Evolutionary conservation across 352 stramenopile species (phyloP), one percentile per base, ranked within the genome.

Genomic region (Plasmopara viticola): DNA sequence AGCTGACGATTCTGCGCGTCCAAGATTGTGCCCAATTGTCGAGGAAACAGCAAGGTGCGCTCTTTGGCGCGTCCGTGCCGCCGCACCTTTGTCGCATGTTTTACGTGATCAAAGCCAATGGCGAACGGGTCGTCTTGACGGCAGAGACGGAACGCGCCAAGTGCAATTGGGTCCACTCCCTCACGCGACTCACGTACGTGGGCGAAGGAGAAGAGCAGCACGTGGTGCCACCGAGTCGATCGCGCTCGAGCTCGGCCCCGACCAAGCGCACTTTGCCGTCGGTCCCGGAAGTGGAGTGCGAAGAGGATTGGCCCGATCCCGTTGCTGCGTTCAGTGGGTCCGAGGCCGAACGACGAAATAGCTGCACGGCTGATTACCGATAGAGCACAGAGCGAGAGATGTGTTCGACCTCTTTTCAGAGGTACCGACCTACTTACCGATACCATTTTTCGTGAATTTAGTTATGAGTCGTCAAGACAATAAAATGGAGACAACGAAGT

Each of bases 61-160:
- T 80, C 15, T 87, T 87, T 43, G 78, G 78, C 12, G 65, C 74
- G 0, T 62, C 68, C 43, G 29, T 87, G 14, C 78, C 78, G 4
- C 29, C 62, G 0, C 60, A 80, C 8, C 61, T 90, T 37, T 47
- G 55, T 35, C 62, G 74, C 44, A 72, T 90, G 69, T 84, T 90
- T 42, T 76, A 84, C 53, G 72, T 87, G 18, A 87, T 78, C 41
- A 82, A 77, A 35, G 61, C 67, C n/a, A 79, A 78, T 40, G 78
- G 76, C 12, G 74, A 86, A 44, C 74, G 72, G 38, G 68, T 87
- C 38, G 55, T 84, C n/a, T 54, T 86, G 18, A 70, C 64, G 2
- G 72, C 74, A 33, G 74, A 82, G 44, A 66, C 56, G 31, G 63
- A 66, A 25, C 67, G 51, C 25, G 54, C 58, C 39, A 82, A 84